A percentile compares a stretch with the other conserved stretches of the same genome.
Conservation (phyloP, 208 protist species). For the Wallacemonas sp. region DNA sequence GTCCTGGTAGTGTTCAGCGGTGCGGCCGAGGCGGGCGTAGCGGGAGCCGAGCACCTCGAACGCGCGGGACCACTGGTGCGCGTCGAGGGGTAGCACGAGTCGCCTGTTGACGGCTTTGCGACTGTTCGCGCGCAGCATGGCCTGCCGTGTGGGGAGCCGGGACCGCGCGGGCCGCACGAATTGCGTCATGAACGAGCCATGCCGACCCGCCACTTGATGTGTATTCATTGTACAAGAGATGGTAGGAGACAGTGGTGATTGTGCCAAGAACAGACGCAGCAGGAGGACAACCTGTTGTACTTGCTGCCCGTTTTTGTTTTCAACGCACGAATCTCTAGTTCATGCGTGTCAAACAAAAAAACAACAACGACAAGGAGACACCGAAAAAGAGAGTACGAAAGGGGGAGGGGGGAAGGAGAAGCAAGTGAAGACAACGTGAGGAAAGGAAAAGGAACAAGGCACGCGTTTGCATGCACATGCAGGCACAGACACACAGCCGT, state of each 20-base stretch:
- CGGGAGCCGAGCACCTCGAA: slow-evolving; percentile 74
- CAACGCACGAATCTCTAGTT: too few species aligned
- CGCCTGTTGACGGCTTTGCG: slow-evolving; percentile 74
- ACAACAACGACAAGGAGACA: slow-evolving; percentile 11
- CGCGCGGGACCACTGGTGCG: slow-evolving; percentile 73
- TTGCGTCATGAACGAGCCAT: slow-evolving; percentile 80
- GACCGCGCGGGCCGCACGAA: slow-evolving; percentile 43
- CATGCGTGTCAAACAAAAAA: too few species aligned
- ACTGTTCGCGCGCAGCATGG: slow-evolving; percentile 47
- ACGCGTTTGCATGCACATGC: too few species aligned
- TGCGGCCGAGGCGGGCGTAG: slow-evolving; percentile 72
- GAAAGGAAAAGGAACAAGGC: slow-evolving; percentile 13
- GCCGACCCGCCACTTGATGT: slow-evolving; percentile 64
- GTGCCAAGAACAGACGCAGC: too few species aligned
- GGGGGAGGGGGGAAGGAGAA: background rate
- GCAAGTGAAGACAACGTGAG: background rate
- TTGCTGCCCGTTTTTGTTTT: too few species aligned
- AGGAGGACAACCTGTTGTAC: too few species aligned
- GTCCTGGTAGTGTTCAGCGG: slow-evolving; percentile 67
- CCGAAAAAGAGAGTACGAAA: slow-evolving; percentile 12
- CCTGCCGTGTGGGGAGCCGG: slow-evolving; percentile 38
- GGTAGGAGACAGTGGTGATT: background rate
- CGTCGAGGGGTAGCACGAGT: slow-evolving; percentile 82
- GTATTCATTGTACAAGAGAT: slow-evolving; percentile 24
- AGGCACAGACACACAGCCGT: background rate